Evolutionary conservation across 495 filamentous ascomycete species (phyloP).

Genomic region (Penicillium chermesinum): DNA sequence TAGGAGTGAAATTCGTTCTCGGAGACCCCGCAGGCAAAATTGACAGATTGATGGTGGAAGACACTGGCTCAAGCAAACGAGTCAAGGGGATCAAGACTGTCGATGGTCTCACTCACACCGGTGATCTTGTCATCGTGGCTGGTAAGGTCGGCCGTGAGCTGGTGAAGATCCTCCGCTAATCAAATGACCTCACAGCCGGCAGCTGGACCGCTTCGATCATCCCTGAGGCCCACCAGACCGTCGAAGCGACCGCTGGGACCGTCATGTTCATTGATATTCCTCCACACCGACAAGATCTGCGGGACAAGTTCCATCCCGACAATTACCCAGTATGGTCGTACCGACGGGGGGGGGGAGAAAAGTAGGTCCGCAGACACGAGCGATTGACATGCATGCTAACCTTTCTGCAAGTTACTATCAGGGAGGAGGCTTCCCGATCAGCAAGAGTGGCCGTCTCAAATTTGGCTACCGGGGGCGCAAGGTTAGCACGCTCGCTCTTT

Average conservation of each 20-base stretch:
- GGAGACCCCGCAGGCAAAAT: constrained; percentile 11
- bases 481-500: not conserved
- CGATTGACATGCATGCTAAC: not conserved
- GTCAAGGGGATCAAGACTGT: constrained; percentile 11
- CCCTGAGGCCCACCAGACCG: constrained; percentile 10
- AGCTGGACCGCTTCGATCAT: constrained; percentile 12
- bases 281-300: constrained; percentile 7
- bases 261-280: constrained; percentile 13
- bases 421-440: constrained; percentile 16
- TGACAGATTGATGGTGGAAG: constrained; percentile 2
- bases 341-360: constrained; percentile 10
- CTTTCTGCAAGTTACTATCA: constrained; percentile 5
- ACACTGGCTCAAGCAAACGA: constrained; percentile 2
- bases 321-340: constrained; percentile 15
- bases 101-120: constrained; percentile 10
- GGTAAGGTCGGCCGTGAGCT: constrained; percentile 5
- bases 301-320: constrained; percentile 11
- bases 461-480: constrained; percentile 17
- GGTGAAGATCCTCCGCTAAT: too few species aligned
- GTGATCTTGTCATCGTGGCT: constrained; percentile 13
- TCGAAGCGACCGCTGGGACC: constrained; percentile 11
- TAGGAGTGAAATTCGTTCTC: constrained; percentile 15
- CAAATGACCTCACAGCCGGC: too few species aligned
- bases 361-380: constrained; percentile 2
- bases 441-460: constrained; percentile 13